Evolutionary conservation across 2,329 filamentous ascomycete species (phyloP), one percentile per base, ranked within the genome.

Genomic region (Aurifilum marmelostoma): DNA sequence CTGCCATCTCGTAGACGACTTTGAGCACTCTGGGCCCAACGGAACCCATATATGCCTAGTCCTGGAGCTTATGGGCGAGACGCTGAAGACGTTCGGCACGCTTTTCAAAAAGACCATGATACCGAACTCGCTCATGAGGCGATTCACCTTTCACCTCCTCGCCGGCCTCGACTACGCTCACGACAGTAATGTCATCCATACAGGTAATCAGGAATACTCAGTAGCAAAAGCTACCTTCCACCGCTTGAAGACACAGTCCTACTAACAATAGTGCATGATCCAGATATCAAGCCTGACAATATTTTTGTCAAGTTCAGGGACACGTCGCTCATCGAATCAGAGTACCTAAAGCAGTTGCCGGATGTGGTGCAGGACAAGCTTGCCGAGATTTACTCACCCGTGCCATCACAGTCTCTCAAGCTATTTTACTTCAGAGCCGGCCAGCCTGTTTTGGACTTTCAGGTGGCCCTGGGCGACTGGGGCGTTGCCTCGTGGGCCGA

Each of bases 91-190:
- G 3, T 73, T 73, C 41, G 69, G 72, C 5, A 24, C 50, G 14
- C 65, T 41, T 56, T 72, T 73, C 58, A 9, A 21, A 0, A 58
- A 71, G n/a, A 8, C 34, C 24, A 72, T 72, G 68, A 61, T 76
- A 18, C 72, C 75, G 16, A 72, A 59, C 52, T 21, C 12, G 7
- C 37, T 77, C 29, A 72, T 75, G 71, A 67, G 72, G 43, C 64
- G 66, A 14, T 72, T 76, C 39, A 72, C 72, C 3, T 63, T 64
- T 21, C 73, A 76, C 24, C 72, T 77, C 8, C 63, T 76, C 2
- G 34, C 60, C 2, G 75, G 73, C 7, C 70, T 77, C 12, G 74
- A 76, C 61, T 76, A 73, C 50, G 73, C 73, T 8, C 75, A 76
- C 63, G 34, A 66, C 0, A 67, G 67, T 27, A 69, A 69, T 2